Evolutionary conservation across 192 early-diverging fungal genomes (phyloP), one percentile per base, ranked within the genome.

Genomic region (Coemansia biformis): DNA sequence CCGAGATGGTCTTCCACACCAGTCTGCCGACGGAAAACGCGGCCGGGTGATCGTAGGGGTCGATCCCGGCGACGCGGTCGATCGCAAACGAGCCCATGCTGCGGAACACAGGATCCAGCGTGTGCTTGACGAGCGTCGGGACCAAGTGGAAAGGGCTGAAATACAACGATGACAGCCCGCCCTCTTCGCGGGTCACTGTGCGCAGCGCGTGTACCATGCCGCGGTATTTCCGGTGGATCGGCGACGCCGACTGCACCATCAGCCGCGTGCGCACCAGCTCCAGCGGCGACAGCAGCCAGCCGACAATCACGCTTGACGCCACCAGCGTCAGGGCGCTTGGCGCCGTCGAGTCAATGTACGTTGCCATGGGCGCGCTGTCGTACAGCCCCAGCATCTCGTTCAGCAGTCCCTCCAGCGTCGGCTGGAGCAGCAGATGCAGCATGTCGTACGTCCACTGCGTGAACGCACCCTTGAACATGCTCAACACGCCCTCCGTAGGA

Each of bases 361-460:
- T 37, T 77, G 80, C 53, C n/a, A 55, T 18, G 3, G 64, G 48
- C 15, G 52, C 63, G 53, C 90, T 90, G 43, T 96, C 96, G 52
- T 88, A 90, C n/a, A 95, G 77, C 45, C 83, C 90, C 43, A 96
- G 88, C 16, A 81, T 71, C 54, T 97, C 96, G 67, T 97, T 96
- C 36, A 97, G 53, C 15, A 75, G 58, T 12, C 88, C 88, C 56
- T 98, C 94, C 32, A 96, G 57, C 9, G 84, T 81, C 14, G 93
- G 92, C 53, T 93, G 91, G 23, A 90, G 43, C 24, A 88, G 70
- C 18, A 85, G 56, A 45, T 85, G 85, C 31, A 84, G 51, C 45
- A 87, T 81, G 34, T 86, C 81, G 56, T 86, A 88, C 3, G 79
- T 8, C 84, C 90, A 93, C 34, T 80, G 78, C 6, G 89, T 84